phyloP scores from a whole-genome alignment of 345 rosid species.

The Camelina laxa region DNA sequence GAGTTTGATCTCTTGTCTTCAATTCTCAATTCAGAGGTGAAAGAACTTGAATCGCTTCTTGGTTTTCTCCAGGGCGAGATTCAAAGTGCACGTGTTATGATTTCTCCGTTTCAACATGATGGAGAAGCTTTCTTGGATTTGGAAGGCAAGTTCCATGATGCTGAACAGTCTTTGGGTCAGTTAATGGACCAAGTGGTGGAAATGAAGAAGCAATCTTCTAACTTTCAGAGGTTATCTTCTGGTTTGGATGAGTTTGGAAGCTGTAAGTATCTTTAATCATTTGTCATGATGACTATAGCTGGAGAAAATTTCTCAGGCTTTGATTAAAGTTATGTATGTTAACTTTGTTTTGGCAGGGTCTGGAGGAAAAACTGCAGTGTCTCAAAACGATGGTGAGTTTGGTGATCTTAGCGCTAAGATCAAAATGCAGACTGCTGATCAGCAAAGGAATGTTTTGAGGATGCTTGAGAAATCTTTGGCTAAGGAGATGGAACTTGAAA shows the following conservation, averaged over 20 bases:
- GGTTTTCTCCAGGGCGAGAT: slow-evolving; percentile 48
- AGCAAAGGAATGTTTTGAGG: slow-evolving; percentile 76
- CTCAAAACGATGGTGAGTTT: slow-evolving; percentile 50
- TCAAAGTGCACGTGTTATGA: slow-evolving; percentile 42
- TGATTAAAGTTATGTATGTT: slow-evolving; percentile 5
- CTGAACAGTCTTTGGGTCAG: slow-evolving; percentile 60
- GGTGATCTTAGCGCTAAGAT: slow-evolving; percentile 53
- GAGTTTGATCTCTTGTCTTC: slow-evolving; percentile 75
- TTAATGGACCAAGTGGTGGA: slow-evolving; percentile 65
- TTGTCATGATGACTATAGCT: background rate
- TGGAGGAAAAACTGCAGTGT: slow-evolving; percentile 40
- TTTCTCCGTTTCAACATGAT: slow-evolving; percentile 54
- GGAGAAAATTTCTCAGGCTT: background rate
- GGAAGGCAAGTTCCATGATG: slow-evolving; percentile 68
- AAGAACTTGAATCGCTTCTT: slow-evolving; percentile 60
- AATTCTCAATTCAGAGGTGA: slow-evolving; percentile 67
- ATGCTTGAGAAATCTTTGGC: slow-evolving; percentile 97
- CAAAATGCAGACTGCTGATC: slow-evolving; percentile 81
- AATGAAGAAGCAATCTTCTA: slow-evolving; percentile 64
- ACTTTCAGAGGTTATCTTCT: slow-evolving; percentile 59
- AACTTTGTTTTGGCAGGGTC: slow-evolving; percentile 52
- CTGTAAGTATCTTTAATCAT: slow-evolving; percentile 51
- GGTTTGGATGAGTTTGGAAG: slow-evolving; percentile 50
- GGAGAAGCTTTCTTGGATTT: slow-evolving; percentile 54
- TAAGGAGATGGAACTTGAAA: slow-evolving; percentile 87